Base-by-base conservation (phyloP, 495 filamentous ascomycete species). In the Venustampulla echinocandica region DNA sequence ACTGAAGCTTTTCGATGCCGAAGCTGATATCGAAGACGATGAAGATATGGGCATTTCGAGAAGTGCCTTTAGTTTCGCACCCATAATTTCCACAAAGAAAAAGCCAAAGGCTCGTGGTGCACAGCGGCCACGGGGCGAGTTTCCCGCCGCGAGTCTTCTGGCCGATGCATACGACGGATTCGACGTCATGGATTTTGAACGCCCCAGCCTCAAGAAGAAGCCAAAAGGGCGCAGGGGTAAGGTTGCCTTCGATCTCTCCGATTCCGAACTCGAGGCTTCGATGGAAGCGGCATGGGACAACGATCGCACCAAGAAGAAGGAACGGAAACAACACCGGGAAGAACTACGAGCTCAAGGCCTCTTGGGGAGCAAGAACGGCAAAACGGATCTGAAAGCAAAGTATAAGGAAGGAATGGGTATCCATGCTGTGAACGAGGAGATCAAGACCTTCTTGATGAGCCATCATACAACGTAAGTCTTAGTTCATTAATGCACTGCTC, bases 221-320 rank as follows among this genome's bases (percentile, higher is more conserved):
- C 53, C 73, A 33, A 83, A 81, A 55, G 76, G 76, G 30, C 71
- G 76, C 10, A 69, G 67, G 44, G 74, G 61, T 51, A 73, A 64
- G 60, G 61, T 46, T 58, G 24, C 44, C 15, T 69, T 83, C 46
- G 69, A 81, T 27, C 57, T 86, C 1, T 81, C 79, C 1, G 93
- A 95, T 59, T 77, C 77, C 2, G 92, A 95, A 14, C 64, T 93
- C 0, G 79, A 83, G 54, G 64, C 68, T 1, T 66, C 69, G 7
- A 57, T 96, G 13, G 64, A 73, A 21, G 64, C 59, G 15, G 65
- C 76, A 5, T 93, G 84, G 83, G 71, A 79, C 50, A 82, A 77
- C 30, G 90, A 97, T 56, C 74, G 88, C n/a, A 55, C 68, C 39
- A 89, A 84, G 64, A 99, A 97, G 66, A 85, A 80, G 42, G 60